Evolutionary conservation across 2,329 filamentous ascomycete genomes (phyloP).

Genomic region (Alternaria burnsii): DNA sequence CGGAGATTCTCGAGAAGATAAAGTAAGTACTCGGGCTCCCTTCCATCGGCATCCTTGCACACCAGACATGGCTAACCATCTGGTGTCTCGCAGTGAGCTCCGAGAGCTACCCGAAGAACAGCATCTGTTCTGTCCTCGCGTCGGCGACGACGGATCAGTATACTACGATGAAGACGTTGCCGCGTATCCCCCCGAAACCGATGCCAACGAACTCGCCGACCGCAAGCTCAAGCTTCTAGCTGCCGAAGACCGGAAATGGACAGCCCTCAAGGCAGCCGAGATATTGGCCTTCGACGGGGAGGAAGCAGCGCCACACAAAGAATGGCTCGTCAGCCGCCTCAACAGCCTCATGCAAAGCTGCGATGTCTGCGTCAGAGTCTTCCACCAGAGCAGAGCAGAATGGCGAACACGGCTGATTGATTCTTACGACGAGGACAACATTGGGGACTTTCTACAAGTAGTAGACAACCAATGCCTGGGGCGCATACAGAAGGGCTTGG

Average conservation of each 20-base stretch:
- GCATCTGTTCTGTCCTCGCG: conserved; percentile 61
- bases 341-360: conserved; percentile 55
- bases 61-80: conserved; percentile 31
- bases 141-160: conserved; percentile 42
- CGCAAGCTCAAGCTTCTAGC: conserved; percentile 47
- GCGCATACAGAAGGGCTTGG: conserved; percentile 55
- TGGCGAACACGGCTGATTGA: conserved; percentile 53
- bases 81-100: conserved; percentile 44
- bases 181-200: conserved; percentile 40
- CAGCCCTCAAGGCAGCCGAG: conserved; percentile 54
- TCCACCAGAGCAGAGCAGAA: conserved; percentile 55
- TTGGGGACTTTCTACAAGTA: conserved; percentile 53
- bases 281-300: conserved; percentile 60
- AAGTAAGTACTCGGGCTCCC: conserved; percentile 34
- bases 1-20: conserved; percentile 46
- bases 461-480: conserved; percentile 58
- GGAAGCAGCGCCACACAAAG: conserved; percentile 55
- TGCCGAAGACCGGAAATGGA: conserved; percentile 52
- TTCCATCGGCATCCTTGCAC: neutral
- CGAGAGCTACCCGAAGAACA: conserved; percentile 48
- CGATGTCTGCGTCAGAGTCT: conserved; percentile 60
- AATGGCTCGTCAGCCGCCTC: conserved; percentile 53
- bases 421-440: conserved; percentile 56
- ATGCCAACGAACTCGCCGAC: conserved; percentile 35
- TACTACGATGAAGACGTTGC: conserved; percentile 59